phyloP scores from a whole-genome alignment of 257 asterid genomes.

The Echium plantagineum region DNA sequence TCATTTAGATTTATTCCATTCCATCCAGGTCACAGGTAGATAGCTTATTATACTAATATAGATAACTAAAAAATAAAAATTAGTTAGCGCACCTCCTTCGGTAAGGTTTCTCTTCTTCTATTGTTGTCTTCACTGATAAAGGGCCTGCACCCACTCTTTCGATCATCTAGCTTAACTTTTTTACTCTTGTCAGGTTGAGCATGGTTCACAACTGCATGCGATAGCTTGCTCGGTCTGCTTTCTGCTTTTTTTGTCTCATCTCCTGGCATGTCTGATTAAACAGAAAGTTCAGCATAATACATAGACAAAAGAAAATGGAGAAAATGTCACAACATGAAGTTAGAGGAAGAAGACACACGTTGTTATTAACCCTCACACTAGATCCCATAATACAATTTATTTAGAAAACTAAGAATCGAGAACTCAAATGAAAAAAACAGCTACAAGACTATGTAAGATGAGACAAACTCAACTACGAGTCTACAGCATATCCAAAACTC shows the following conservation, averaged over 20 bases:
- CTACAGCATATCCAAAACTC: not conserved
- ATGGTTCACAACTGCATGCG: slow-evolving; percentile 25
- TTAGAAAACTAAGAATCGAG: not conserved
- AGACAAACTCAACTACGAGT: not conserved
- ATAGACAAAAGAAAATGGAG: not conserved
- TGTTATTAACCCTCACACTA: not conserved
- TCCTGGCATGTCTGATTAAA: slow-evolving; percentile 16
- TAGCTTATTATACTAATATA: no score
- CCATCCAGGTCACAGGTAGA: no score
- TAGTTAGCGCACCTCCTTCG: slow-evolving; percentile 8
- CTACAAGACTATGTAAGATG: not conserved
- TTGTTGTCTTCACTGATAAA: slow-evolving; percentile 30
- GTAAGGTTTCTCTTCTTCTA: slow-evolving; percentile 25
- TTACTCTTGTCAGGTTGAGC: slow-evolving; percentile 27
- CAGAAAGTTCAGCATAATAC: not conserved
- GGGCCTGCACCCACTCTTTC: slow-evolving; percentile 21
- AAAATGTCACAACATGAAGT: not conserved
- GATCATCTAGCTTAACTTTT: slow-evolving; percentile 23
- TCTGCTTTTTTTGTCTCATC: slow-evolving; percentile 22
- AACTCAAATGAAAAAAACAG: no score
- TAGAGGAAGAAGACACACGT: no score
- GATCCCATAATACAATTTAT: not conserved
- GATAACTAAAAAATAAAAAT: no score
- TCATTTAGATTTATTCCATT: no score
- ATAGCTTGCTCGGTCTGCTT: slow-evolving; percentile 24